phyloP scores from a whole-genome alignment of 768 basidiomycete genomes.

The Leccinum disarticulatum region DNA sequence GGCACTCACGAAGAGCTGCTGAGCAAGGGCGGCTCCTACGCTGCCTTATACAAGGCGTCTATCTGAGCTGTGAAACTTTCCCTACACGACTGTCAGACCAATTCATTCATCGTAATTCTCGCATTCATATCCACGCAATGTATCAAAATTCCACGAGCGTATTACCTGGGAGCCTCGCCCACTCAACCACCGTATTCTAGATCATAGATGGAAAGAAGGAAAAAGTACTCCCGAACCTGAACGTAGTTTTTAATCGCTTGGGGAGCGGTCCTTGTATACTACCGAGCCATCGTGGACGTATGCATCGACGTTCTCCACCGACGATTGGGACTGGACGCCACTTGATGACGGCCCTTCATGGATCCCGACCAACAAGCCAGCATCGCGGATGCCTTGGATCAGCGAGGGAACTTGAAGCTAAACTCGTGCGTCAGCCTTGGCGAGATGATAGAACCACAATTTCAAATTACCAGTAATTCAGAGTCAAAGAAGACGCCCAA shows the following conservation, averaged over 20 bases:
- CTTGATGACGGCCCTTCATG: slow-evolving; percentile 57
- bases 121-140: slow-evolving; percentile 23
- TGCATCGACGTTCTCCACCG: slow-evolving; percentile 64
- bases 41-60: slow-evolving; percentile 67
- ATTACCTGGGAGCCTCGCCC: slow-evolving; percentile 15
- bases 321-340: slow-evolving; percentile 38
- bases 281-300: slow-evolving; percentile 62
- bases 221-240: slow-evolving; percentile 18
- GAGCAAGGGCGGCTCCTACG: slow-evolving; percentile 58
- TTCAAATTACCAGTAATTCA: slow-evolving; percentile 67
- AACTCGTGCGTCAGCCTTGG: slow-evolving; percentile 11
- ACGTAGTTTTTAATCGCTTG: slow-evolving; percentile 42
- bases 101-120: slow-evolving; percentile 8
- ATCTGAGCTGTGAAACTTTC: slow-evolving; percentile 38
- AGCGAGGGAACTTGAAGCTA: slow-evolving; percentile 85
- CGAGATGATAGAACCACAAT: slow-evolving; percentile 8
- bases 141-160: slow-evolving; percentile 23
- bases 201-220: slow-evolving; percentile 14
- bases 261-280: slow-evolving; percentile 64
- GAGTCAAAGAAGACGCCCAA: slow-evolving; percentile 90
- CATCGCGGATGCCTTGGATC: slow-evolving; percentile 84
- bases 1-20: slow-evolving; percentile 72
- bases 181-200: slow-evolving; percentile 25
- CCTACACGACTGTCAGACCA: slow-evolving; percentile 7
- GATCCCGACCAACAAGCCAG: slow-evolving; percentile 83